Percentiles rank a stretch among this genome's conserved stretches.
These are phyloP conservation scores for Paecilomyces dactylethromorphus DNA, from an alignment of 2,329 filamentous ascomycete genomes.

Conservation along the genomic window DNA sequence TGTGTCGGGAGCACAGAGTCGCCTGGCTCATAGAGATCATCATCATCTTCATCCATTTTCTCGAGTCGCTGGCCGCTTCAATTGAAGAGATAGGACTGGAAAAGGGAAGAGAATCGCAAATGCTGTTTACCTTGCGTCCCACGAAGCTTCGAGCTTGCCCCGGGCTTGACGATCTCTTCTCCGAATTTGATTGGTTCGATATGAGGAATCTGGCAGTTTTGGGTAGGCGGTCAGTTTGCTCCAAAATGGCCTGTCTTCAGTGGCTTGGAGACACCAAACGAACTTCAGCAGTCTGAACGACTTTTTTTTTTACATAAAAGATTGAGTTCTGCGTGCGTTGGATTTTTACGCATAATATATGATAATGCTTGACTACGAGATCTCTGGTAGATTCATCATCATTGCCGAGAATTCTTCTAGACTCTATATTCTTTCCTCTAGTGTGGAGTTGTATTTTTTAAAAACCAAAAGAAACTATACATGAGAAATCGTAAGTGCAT, in stretches of 20 bases:
- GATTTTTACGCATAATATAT: too few species aligned
- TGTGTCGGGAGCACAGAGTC: constrained; percentile 27
- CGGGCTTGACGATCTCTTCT: neutral
- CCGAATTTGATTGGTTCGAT: neutral
- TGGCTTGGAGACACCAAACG: too few species aligned
- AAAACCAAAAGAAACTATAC: too few species aligned
- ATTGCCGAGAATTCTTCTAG: too few species aligned
- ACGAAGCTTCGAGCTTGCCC: constrained; percentile 1
- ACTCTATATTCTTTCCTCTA: too few species aligned
- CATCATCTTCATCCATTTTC: constrained; percentile 42
- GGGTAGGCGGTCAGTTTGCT: neutral
- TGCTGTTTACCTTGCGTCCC: constrained; percentile 10
- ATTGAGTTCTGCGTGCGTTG: too few species aligned
- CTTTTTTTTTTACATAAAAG: too few species aligned
- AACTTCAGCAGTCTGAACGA: too few species aligned
- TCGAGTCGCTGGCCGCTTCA: neutral
- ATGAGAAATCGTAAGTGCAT: too few species aligned
- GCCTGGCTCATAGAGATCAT: constrained; percentile 40
- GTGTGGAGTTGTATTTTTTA: too few species aligned
- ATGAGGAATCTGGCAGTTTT: neutral
- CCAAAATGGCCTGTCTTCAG: neutral
- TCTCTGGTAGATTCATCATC: too few species aligned
- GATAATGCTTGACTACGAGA: too few species aligned
- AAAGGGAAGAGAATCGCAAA: constrained; percentile 2
- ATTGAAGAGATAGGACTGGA: constrained; percentile 2